Base-by-base conservation (phyloP, 257 asterid genomes). In the Lantana camara region DNA sequence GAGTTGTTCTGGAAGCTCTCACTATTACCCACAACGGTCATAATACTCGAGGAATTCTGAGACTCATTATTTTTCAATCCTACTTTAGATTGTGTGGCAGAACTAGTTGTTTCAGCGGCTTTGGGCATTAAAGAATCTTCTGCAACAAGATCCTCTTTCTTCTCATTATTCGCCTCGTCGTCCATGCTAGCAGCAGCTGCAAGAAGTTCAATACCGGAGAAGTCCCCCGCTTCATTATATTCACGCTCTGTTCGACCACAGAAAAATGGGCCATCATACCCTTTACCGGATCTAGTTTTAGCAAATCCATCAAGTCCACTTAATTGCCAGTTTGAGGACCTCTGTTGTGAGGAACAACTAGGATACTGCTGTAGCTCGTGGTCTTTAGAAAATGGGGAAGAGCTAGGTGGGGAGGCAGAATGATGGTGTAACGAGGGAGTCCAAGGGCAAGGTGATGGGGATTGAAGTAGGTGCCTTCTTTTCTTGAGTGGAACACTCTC, bases 181-280 rank as follows among this genome's bases (percentile, higher is more conserved):
- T 69, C 89, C 78, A 80, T 67, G 79, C 69, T 78, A 23, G 98
- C 96, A 66, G 90, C 92, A 24, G 91, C 83, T 35, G 95, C 98
- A 58, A 91, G 95, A 63, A 91, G 96, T 51, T 79, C 90, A 67
- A 91, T 82, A 46, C 98, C 96, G 4, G 91, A 85, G 74, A 89
- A 88, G 69, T 85, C 95, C 57, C 80, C 86, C 1, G 83, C 64
- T 44, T 44, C 63, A 47, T 62, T 64, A 57, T 63, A 61, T 44
- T 60, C 68, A 42, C 67, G 60, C 41, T 45, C 71, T 27, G 72
- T 35, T 58, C 47, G 76, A 51, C 69, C 70, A 61, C 72, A 57
- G 27, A 48, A 19, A 63, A 57, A 60, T 38, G 68, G 54, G 45
- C 38, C 57, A 70, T 71, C 73, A 60, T 66, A 48, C 57, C 54